Evolutionary conservation across 495 filamentous ascomycete genomes (phyloP).

Genomic region (Niebla homalea): DNA sequence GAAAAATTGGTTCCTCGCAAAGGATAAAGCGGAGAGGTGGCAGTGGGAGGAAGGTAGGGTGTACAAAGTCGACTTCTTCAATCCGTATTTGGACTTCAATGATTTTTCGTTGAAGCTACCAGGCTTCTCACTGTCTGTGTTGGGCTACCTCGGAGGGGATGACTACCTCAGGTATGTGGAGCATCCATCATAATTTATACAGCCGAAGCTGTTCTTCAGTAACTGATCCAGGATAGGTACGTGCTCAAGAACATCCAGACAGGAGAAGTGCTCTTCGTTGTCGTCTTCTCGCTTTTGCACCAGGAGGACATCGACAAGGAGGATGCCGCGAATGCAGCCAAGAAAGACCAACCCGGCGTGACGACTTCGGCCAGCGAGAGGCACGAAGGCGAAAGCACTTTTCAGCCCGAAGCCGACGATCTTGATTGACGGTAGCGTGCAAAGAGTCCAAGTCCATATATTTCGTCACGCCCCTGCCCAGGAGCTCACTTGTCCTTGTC

Average conservation of each 20-base stretch:
- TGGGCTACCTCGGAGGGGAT: constrained; percentile 74
- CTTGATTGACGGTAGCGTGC: constrained; percentile 2
- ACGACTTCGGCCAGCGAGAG: neutral
- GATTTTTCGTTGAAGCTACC: constrained; percentile 63
- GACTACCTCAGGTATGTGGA: constrained; percentile 29
- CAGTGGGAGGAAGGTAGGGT: constrained; percentile 44
- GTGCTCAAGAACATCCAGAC: constrained; percentile 66
- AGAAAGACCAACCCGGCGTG: neutral
- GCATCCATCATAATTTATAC: neutral
- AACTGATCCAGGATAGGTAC: constrained; percentile 60
- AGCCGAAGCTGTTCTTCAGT: neutral
- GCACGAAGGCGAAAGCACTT: constrained; percentile 7
- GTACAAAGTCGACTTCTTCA: constrained; percentile 78
- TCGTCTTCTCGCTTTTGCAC: constrained; percentile 61
- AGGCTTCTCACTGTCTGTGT: constrained; percentile 60
- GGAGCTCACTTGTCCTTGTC: neutral
- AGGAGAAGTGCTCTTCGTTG: constrained; percentile 58
- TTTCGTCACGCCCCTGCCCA: neutral
- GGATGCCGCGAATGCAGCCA: neutral
- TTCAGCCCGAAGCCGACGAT: constrained; percentile 13
- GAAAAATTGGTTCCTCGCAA: constrained; percentile 50
- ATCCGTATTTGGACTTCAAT: constrained; percentile 81
- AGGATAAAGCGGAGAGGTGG: constrained; percentile 32
- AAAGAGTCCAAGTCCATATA: too few relatives aligned
- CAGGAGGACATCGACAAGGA: constrained; percentile 48